A percentile compares a stretch with the other conserved stretches of the same genome.
Conservation (phyloP, 768 basidiomycete genomes). For the Pisolithus microcarpus region DNA sequence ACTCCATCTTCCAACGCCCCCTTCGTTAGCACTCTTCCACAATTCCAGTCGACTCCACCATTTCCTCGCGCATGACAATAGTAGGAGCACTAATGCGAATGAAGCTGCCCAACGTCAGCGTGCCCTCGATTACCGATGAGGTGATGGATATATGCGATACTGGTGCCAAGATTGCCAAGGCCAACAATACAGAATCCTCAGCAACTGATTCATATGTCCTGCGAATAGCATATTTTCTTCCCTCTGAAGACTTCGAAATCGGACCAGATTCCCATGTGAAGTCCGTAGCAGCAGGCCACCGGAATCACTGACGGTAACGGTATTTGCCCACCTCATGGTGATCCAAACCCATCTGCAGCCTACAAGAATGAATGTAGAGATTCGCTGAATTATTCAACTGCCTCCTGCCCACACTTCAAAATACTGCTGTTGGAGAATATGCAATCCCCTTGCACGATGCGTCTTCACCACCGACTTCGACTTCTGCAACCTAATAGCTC, state of each 20-base stretch:
- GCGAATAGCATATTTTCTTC: slow-evolving; percentile 25
- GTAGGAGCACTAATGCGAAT: neutral
- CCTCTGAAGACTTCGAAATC: slow-evolving; percentile 23
- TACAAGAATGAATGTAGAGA: too few relatives aligned
- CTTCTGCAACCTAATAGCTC: neutral
- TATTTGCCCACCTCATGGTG: neutral
- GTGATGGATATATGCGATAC: neutral
- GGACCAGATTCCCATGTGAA: slow-evolving; percentile 1
- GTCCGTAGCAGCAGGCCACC: neutral
- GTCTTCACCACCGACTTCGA: neutral
- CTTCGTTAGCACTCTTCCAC: slow-evolving; percentile 18
- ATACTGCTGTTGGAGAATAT: slow-evolving; percentile 11
- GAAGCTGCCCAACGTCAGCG: neutral
- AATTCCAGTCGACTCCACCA: slow-evolving; percentile 22
- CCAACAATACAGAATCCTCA: neutral
- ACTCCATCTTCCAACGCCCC: neutral
- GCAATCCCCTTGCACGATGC: slow-evolving; percentile 3
- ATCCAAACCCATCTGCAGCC: too few relatives aligned
- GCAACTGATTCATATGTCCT: slow-evolving; percentile 15
- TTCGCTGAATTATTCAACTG: too few relatives aligned
- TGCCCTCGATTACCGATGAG: neutral
- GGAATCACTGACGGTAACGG: neutral
- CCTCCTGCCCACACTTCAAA: neutral
- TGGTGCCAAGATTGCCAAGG: slow-evolving; percentile 21
- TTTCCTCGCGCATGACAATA: slow-evolving; percentile 1